These are phyloP conservation scores for Amylostereum areolatum DNA, from an alignment of 1,284 basidiomycete species.

Conservation along the genomic window DNA sequence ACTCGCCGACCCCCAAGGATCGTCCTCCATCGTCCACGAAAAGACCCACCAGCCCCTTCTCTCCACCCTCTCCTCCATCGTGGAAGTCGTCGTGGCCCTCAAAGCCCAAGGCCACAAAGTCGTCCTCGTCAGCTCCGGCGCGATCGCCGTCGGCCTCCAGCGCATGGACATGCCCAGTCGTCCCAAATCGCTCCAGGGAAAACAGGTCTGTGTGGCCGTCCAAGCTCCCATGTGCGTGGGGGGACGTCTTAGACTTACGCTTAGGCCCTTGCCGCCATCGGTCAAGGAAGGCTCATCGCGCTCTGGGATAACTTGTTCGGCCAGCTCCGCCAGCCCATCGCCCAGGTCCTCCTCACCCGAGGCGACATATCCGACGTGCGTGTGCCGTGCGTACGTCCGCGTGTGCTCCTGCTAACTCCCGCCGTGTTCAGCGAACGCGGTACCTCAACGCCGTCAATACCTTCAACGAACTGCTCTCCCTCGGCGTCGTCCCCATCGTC, in stretches of 20 bases:
- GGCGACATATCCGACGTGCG: conserved; percentile 95
- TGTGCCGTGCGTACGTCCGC: conserved; percentile 12
- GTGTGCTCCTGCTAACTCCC: conserved; percentile 1
- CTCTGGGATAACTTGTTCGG: conserved; percentile 96
- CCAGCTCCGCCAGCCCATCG: conserved; percentile 90
- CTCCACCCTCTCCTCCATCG: conserved; percentile 85
- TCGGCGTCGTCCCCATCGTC: conserved; percentile 92
- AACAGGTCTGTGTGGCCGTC: conserved; percentile 56
- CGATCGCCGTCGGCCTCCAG: conserved; percentile 91
- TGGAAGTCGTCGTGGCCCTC: conserved; percentile 85
- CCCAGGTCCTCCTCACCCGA: conserved; percentile 90
- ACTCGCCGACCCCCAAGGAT: conserved; percentile 45
- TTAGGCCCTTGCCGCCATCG: conserved; percentile 92
- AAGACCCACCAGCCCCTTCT: conserved; percentile 86
- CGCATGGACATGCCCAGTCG: conserved; percentile 81
- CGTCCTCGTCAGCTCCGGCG: conserved; percentile 93
- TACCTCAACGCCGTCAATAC: conserved; percentile 95
- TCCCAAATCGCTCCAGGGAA: conserved; percentile 84
- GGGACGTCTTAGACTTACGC: conserved; percentile 7
- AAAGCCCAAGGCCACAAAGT: conserved; percentile 85
- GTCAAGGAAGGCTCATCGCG: conserved; percentile 93
- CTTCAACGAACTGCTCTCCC: conserved; percentile 78
- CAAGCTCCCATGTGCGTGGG: conserved; percentile 3
- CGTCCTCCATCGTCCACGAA: conserved; percentile 92
- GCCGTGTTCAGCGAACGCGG: conserved; percentile 64